Evolutionary conservation across 176 grass and related monocot genomes (phyloP), one percentile per base, ranked within the genome.

Genomic region (Eleusine coracana): DNA sequence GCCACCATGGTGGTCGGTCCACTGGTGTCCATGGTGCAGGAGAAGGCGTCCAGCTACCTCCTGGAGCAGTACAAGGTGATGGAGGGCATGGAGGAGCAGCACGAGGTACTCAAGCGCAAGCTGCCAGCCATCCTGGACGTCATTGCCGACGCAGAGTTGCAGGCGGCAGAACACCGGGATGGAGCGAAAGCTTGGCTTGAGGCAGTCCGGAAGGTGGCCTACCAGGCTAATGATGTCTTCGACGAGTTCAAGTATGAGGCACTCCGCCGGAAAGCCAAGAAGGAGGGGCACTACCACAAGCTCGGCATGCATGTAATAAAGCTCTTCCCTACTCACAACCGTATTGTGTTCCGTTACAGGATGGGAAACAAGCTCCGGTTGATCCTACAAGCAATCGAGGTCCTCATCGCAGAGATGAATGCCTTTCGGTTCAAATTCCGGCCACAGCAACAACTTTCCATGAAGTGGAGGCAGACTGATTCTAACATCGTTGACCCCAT

Each of bases 241-340:
- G 88, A 90, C 10, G 84, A 86, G 12, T 86, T 90, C 51, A 60
- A 78, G 10, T 83, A 83, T n/a, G 84, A 80, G 74, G 66, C 50
- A 11, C 67, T 90, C 25, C 74, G 74, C 6, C 72, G 25, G 2
- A 62, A 86, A 50, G 65, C 52, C 6, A 79, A 79, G 60, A 78
- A 44, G 75, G 31, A 66, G 60, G 76, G 76, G 25, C 61, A 79
- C 42, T 31, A 45, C 27, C 31, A 9, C 17, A 31, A 48, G 42
- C 17, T 36, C 27, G 59, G 75, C 2, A 20, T 64, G 23, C 12
- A 48, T 49, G 72, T 66, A 34, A 60, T 51, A 49, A 49, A 49
- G 11, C 46, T 49, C 10, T 49, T 49, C 46, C 46, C 46, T 49
- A 49, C 10, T 49, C 46, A 49, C 46, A 49, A 49, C 46, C 46